Percentiles rank a stretch among this genome's conserved stretches.
Conservation (phyloP, 2,329 filamentous ascomycete genomes). For the Trichoderma semiorbis region DNA sequence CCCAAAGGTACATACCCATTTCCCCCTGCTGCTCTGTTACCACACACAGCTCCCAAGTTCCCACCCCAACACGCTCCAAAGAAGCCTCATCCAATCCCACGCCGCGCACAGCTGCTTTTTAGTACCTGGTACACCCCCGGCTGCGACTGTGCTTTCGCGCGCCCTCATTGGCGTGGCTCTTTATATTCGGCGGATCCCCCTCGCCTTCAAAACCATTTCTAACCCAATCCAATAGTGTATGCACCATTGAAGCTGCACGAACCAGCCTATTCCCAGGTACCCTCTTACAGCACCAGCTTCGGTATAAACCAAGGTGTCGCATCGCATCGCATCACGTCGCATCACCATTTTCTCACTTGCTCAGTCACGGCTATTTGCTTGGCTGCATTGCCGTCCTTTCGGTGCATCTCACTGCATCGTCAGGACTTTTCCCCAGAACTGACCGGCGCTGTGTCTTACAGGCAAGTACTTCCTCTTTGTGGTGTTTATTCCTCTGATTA, state of each 20-base stretch:
- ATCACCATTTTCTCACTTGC: not conserved
- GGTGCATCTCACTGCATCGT: conserved; percentile 9
- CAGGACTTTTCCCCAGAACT: not conserved
- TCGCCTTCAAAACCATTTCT: not conserved
- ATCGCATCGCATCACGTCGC: conserved; percentile 9
- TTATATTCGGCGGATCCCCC: conserved; percentile 3
- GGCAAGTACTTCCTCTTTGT: not conserved
- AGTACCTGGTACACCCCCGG: not conserved
- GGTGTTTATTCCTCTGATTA: not conserved
- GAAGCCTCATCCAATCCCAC: not conserved
- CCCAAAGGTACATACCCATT: not conserved
- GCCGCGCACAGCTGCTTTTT: not conserved
- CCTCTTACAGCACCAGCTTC: not conserved
- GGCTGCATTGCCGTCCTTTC: conserved; percentile 1
- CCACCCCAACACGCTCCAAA: not conserved
- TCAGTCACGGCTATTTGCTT: not conserved
- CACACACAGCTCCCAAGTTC: not conserved
- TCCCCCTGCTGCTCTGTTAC: not conserved
- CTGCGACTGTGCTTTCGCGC: not conserved
- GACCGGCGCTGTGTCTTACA: not conserved
- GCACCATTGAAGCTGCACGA: conserved; percentile 11
- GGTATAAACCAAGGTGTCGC: conserved; percentile 7
- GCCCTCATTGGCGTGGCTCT: conserved; percentile 6
- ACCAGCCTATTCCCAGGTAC: not conserved
- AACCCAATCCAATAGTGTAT: conserved; percentile 8